A percentile compares a stretch with the other conserved stretches of the same genome.
Evolutionary conservation across 176 grass and related monocot species (phyloP).

Genomic region (Juncus inflexus): DNA sequence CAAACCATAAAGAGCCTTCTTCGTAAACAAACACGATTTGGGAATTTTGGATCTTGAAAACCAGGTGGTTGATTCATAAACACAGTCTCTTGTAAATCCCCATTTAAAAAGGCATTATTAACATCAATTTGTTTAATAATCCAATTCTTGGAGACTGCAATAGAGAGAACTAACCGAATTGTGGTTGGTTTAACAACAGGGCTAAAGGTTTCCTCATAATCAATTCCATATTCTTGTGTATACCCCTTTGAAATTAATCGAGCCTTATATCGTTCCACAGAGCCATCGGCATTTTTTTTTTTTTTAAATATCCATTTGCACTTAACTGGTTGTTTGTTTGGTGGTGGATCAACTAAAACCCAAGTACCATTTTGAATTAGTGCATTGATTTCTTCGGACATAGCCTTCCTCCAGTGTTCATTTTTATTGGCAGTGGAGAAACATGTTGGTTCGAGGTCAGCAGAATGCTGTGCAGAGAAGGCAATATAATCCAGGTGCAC

Average conservation of each 20-base stretch:
- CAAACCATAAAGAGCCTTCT: neutral
- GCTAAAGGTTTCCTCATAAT: slow-evolving; percentile 7
- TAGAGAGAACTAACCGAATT: slow-evolving; percentile 6
- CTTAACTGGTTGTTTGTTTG: neutral
- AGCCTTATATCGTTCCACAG: neutral
- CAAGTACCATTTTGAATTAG: no score
- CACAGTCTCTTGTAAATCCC: neutral
- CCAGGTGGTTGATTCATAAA: slow-evolving; percentile 1
- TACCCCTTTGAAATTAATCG: neutral
- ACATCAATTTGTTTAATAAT: slow-evolving; percentile 4
- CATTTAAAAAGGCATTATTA: slow-evolving; percentile 5
- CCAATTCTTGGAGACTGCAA: neutral
- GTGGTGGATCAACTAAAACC: no score
- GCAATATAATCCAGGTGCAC: neutral
- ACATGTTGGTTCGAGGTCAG: neutral
- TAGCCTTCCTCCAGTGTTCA: neutral
- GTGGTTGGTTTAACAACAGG: neutral
- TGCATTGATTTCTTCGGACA: neutral
- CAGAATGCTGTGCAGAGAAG: neutral
- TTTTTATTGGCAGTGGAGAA: neutral
- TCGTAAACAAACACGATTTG: neutral
- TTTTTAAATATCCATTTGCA: neutral
- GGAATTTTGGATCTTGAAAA: neutral
- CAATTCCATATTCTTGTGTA: neutral
- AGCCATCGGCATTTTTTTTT: neutral